Evolutionary conservation across 768 basidiomycete species (phyloP), one percentile per base, ranked within the genome.

Genomic region (Leucosporidium creatinivorum): DNA sequence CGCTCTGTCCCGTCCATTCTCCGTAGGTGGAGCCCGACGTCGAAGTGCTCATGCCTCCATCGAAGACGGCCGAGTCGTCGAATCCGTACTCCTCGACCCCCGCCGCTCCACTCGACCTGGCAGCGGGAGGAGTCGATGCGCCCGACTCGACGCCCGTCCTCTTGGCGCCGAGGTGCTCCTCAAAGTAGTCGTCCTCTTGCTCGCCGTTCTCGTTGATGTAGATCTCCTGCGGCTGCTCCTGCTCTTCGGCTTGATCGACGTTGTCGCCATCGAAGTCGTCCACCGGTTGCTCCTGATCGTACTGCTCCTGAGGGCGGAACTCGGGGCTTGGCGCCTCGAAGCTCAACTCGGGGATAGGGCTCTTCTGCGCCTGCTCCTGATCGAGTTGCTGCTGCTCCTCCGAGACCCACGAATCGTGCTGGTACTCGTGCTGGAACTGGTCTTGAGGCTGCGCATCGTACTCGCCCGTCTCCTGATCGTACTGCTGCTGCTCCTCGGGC

Each of bases 131-230:
- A 17, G 39, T 44, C 13, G 39, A 44, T 9, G 39, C 39, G 39
- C 39, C 39, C 39, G 39, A 44, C 39, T 44, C 39, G 39, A 44
- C 39, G 8, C 39, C 39, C 39, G 39, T 44, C 39, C 39, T 44
- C 39, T 44, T 44, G 39, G 39, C 39, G 39, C 39, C 39, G 39
- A 44, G 39, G 39, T 44, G 39, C 19, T 65, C 28, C 44, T 62
- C 57, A 3, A 31, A 55, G 39, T 67, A 25, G 55, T 62, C 30
- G 26, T 69, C 59, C n/a, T 58, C 51, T 36, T 66, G 58, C 51
- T 69, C 69, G 18, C 61, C 61, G 31, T 64, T 69, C 54, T 69
- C 69, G 25, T 69, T 65, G 54, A 69, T 65, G 3, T 62, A 65
- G 51, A 62, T 63, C 69, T 66, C 39, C 8, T 6, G 39, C 8